A percentile compares a stretch with the other conserved stretches of the same genome.
Conservation (phyloP, 345 rosid genomes). For the sweet orange (Citrus sinensis) region DVS_A1.0 CM039166.1:16113001-16113500, state of each 20-base stretch:
- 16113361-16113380: neutral
- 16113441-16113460: neutral
- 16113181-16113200: slow-evolving; percentile 94
- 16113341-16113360: neutral
- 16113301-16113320: slow-evolving; percentile 88
- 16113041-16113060: slow-evolving; percentile 76
- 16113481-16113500: neutral
- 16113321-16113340: neutral
- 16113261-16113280: slow-evolving; percentile 74
- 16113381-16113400: neutral
- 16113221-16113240: slow-evolving; percentile 42
- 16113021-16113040: slow-evolving; percentile 96
- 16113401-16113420: neutral
- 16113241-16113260: slow-evolving; percentile 50
- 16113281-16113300: slow-evolving; percentile 69
- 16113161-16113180: slow-evolving; percentile 96
- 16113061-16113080: slow-evolving; percentile 88
- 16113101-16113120: slow-evolving; percentile 77
- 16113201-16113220: slow-evolving; percentile 67
- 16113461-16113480: neutral
- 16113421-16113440: neutral
- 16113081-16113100: slow-evolving; percentile 98
- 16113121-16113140: slow-evolving; percentile 77
- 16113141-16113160: slow-evolving; percentile 96
- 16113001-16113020: slow-evolving; percentile 99